Conservation (phyloP, 495 filamentous ascomycete species). For the Penicillium paradoxum region DNA sequence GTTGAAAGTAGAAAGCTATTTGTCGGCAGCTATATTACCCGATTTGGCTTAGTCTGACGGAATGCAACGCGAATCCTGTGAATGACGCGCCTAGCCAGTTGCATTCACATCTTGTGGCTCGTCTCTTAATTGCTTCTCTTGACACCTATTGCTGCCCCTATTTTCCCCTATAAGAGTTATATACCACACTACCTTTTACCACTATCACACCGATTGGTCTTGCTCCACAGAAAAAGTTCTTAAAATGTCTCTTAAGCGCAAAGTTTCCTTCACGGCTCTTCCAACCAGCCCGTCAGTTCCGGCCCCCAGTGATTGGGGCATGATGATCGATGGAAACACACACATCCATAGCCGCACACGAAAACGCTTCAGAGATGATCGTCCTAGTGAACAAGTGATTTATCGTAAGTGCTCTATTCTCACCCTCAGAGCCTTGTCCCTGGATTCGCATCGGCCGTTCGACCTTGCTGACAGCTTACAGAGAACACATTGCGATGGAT, state of each 20-base stretch:
- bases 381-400: conserved; percentile 42
- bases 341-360: conserved; percentile 48
- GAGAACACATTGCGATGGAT: conserved; percentile 46
- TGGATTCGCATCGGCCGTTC: not conserved
- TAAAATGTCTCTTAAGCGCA: conserved; percentile 49
- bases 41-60: conserved; percentile 21
- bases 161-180: too few relatives aligned
- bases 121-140: conserved; percentile 8
- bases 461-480: conserved; percentile 21
- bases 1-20: not conserved
- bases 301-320: conserved; percentile 21
- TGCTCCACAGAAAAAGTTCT: not conserved
- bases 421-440: not conserved
- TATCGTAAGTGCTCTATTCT: conserved; percentile 33
- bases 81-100: conserved; percentile 20
- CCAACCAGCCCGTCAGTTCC: conserved; percentile 30
- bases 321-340: conserved; percentile 28
- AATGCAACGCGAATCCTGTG: conserved; percentile 18
- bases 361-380: conserved; percentile 48
- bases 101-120: conserved; percentile 11
- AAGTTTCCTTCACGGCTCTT: conserved; percentile 38
- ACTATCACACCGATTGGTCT: not conserved
- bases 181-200: not conserved
- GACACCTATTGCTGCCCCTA: too few relatives aligned
- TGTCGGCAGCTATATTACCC: conserved; percentile 18